Evolutionary conservation across 2,329 filamentous ascomycete species (phyloP).

Genomic region (Colletotrichum cuscutae): DNA sequence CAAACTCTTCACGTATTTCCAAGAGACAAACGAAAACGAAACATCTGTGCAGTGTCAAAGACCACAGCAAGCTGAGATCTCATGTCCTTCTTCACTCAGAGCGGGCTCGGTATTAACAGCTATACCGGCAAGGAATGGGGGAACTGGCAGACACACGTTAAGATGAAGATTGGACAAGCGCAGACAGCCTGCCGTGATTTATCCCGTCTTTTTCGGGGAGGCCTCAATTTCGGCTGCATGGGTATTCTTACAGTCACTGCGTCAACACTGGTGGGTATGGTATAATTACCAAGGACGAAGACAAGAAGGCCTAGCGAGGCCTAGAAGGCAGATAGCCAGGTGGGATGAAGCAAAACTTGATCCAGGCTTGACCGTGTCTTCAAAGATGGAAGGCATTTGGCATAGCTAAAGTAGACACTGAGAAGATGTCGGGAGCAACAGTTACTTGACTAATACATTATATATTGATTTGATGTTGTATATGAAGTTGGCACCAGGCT

Average conservation of each 20-base stretch:
- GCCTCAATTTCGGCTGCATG: no score
- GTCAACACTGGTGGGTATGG: neutral
- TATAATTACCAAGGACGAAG: neutral
- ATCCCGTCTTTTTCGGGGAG: no score
- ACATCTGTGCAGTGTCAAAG: no score
- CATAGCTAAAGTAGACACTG: no score
- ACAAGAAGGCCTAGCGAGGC: neutral
- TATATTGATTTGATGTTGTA: constrained; percentile 17
- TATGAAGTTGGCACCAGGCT: neutral
- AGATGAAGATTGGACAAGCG: no score
- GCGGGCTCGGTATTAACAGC: no score
- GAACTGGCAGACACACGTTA: no score
- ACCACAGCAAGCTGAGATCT: no score
- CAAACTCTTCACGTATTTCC: no score
- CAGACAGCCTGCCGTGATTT: neutral
- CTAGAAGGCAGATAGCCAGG: neutral
- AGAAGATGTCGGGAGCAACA: neutral
- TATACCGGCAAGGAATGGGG: no score
- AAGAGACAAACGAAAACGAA: no score
- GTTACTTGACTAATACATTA: constrained; percentile 18
- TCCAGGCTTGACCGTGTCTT: neutral
- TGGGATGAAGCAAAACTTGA: neutral
- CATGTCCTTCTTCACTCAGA: no score
- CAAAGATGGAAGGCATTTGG: neutral
- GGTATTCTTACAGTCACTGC: neutral